phyloP scores from a whole-genome alignment of 164 flowering plant genomes.

The Macadamia integrifolia region DNA sequence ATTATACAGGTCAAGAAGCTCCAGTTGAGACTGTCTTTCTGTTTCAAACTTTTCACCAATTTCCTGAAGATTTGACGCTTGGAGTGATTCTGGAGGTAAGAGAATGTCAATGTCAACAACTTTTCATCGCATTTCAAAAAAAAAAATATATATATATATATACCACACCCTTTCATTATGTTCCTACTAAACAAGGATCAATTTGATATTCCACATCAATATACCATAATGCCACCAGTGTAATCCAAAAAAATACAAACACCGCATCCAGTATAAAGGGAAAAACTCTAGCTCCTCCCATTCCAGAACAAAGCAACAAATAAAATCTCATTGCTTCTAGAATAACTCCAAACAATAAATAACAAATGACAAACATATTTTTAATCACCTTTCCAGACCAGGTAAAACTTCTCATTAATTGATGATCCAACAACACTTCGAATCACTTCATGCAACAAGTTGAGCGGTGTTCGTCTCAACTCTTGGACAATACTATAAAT shows the following conservation, averaged over 20 bases:
- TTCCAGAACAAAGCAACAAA: background rate
- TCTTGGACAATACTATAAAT: conserved; percentile 49
- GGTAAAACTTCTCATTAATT: conserved; percentile 35
- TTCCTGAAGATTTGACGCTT: conserved; percentile 32
- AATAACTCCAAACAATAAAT: background rate
- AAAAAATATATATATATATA: no score
- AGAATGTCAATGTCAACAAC: conserved; percentile 5
- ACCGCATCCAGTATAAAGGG: no score
- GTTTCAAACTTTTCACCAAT: conserved; percentile 17
- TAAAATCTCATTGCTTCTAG: background rate
- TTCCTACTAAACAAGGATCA: no score
- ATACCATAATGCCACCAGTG: no score
- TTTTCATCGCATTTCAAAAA: background rate
- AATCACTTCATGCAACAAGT: conserved; percentile 41
- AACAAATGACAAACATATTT: background rate
- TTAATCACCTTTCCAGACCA: conserved; percentile 52
- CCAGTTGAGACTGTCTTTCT: conserved; percentile 12
- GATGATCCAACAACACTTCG: conserved; percentile 54
- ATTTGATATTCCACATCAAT: background rate
- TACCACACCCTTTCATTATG: background rate
- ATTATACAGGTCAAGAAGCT: conserved; percentile 13
- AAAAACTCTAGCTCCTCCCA: background rate
- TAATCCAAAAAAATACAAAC: no score
- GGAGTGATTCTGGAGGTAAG: conserved; percentile 11
- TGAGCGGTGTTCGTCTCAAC: conserved; percentile 38